Conservation (phyloP, 345 rosid species). For the Heritiera littoralis region DNA sequence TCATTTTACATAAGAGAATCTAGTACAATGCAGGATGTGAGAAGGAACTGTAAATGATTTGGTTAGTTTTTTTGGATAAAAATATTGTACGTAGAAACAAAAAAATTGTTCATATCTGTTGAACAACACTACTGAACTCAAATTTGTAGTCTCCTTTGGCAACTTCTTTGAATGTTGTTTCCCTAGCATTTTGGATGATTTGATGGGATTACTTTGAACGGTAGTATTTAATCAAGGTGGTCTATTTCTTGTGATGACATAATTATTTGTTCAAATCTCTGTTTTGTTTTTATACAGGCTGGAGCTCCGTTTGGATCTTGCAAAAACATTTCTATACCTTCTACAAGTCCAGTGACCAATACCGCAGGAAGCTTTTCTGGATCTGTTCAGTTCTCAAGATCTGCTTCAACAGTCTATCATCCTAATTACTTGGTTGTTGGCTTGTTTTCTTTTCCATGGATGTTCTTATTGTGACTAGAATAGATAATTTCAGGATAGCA, state of each 20-base stretch:
- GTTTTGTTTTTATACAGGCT: constrained; percentile 47
- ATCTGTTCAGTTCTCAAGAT: constrained; percentile 75
- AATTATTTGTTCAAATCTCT: constrained; percentile 18
- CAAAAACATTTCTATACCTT: constrained; percentile 61
- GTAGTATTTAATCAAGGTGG: background rate
- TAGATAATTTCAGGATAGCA: constrained; percentile 26
- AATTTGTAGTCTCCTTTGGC: background rate
- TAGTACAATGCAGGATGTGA: background rate
- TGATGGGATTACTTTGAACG: background rate
- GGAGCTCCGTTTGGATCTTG: constrained; percentile 90
- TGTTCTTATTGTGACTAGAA: constrained; percentile 37
- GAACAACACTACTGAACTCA: background rate
- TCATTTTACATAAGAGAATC: background rate
- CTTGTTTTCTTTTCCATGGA: constrained; percentile 44
- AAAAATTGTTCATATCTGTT: background rate
- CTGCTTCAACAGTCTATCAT: constrained; percentile 46
- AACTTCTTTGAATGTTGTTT: background rate
- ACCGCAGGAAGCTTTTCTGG: constrained; percentile 76
- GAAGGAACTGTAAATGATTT: background rate
- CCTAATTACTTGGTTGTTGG: constrained; percentile 35
- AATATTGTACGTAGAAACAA: background rate
- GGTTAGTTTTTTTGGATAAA: background rate
- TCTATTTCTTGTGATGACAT: background rate
- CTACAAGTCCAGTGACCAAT: constrained; percentile 50
- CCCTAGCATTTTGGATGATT: background rate